These are phyloP conservation scores for Pyrus bretschneideri DNA, from an alignment of 306 rosid species.

Conservation along the genomic window DNA sequence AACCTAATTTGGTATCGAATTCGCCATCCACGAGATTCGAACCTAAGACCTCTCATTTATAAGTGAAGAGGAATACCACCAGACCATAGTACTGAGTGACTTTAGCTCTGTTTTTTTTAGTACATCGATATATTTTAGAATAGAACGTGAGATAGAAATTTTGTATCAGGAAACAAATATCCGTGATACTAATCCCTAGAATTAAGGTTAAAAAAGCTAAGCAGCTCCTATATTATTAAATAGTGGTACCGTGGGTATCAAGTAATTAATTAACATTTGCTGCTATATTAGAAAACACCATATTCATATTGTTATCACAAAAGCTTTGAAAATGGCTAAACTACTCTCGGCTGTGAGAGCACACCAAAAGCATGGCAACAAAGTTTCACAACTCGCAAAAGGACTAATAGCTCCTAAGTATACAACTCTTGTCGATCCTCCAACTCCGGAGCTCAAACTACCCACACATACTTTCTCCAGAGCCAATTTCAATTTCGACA, in stretches of 20 bases:
- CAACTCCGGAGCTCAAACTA: background rate
- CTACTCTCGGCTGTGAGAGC: background rate
- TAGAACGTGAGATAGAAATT: too few species aligned
- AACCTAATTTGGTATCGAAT: too few species aligned
- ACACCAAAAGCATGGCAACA: background rate
- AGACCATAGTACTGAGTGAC: too few species aligned
- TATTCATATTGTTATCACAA: background rate
- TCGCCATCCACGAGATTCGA: accelerated
- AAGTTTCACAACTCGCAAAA: background rate
- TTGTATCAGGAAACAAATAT: too few species aligned
- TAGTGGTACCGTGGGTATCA: background rate
- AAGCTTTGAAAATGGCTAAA: background rate
- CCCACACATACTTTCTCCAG: too few species aligned
- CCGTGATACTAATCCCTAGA: too few species aligned
- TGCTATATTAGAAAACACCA: background rate
- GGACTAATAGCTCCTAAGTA: background rate
- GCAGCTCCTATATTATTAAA: background rate
- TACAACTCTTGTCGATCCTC: background rate
- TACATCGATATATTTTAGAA: too few species aligned
- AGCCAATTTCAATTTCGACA: background rate
- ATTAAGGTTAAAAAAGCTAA: too few species aligned
- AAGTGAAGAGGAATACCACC: too few species aligned
- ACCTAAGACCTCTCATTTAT: too few species aligned
- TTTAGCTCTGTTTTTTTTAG: too few species aligned
- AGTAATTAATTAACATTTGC: background rate